Evolutionary conservation across 2,329 filamentous ascomycete genomes (phyloP).

Genomic region (Arthrobotrys pseudoclavata): DNA sequence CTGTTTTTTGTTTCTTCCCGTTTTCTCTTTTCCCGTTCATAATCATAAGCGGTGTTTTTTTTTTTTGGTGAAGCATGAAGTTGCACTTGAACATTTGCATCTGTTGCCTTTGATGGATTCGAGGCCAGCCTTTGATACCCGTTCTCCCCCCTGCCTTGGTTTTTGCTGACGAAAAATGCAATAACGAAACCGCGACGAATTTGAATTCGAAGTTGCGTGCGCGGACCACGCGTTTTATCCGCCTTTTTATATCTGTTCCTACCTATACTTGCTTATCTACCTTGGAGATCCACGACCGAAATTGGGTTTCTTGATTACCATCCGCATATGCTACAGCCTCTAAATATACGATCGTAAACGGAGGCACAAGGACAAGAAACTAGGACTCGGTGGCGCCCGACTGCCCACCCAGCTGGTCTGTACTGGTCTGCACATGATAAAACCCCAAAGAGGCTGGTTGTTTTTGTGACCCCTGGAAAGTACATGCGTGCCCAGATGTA

Average conservation of each 20-base stretch:
- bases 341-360: constrained; percentile 2
- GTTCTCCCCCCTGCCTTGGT: neutral
- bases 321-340: neutral
- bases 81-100: constrained; percentile 8
- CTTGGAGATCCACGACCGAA: neutral
- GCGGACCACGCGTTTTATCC: neutral
- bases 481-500: neutral
- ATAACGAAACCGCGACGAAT: constrained; percentile 8
- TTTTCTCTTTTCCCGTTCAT: constrained; percentile 6
- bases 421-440: constrained; percentile 25
- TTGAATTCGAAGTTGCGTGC: neutral
- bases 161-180: constrained; percentile 11
- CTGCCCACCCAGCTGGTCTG: neutral
- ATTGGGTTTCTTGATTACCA: constrained; percentile 12
- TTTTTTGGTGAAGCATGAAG: neutral
- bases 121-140: constrained; percentile 15
- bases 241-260: constrained; percentile 1
- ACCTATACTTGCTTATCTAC: neutral
- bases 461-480: constrained; percentile 17
- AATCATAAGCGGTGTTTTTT: constrained; percentile 21
- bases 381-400: constrained; percentile 12
- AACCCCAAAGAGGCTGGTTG: constrained; percentile 40
- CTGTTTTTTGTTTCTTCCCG: constrained; percentile 18
- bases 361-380: neutral
- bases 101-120: neutral